A percentile compares a stretch with the other conserved stretches of the same genome.
These are phyloP conservation scores for Porogramme epimiltina DNA, from an alignment of 1,284 basidiomycete species.

Conservation along the genomic window DNA sequence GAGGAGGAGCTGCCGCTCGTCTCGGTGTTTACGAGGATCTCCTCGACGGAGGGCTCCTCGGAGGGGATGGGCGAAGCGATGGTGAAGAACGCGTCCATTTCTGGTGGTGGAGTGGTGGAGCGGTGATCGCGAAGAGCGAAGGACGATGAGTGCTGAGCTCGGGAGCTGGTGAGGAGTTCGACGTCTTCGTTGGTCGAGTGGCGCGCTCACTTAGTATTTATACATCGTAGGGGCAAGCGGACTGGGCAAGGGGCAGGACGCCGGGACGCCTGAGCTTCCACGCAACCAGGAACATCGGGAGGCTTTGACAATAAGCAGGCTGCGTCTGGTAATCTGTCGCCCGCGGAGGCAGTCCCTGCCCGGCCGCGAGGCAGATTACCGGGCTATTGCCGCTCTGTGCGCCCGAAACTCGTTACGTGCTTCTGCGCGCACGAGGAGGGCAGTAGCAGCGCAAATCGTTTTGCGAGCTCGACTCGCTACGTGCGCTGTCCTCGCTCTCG, in stretches of 20 bases:
- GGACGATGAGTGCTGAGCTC: conserved; percentile 2
- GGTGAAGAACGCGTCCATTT: conserved; percentile 25
- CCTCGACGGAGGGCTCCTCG: conserved; percentile 17
- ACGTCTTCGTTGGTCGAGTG: conserved; percentile 1
- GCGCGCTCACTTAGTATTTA: conserved; percentile 7
- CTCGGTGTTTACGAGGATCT: conserved; percentile 17
- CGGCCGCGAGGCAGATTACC: background rate
- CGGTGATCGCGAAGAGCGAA: conserved; percentile 4
- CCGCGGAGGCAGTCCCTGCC: background rate
- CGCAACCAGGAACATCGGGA: conserved; percentile 7
- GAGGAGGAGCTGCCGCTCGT: conserved; percentile 1
- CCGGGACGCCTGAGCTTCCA: background rate
- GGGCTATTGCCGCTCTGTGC: background rate
- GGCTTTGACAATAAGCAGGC: conserved; percentile 16
- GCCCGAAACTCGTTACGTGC: too few relatives aligned
- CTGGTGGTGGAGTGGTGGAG: background rate
- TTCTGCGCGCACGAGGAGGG: background rate
- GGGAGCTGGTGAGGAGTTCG: conserved; percentile 4
- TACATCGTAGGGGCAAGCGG: background rate
- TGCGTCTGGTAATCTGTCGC: background rate
- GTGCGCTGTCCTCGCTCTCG: background rate
- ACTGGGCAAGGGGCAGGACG: background rate
- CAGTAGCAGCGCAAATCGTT: background rate
- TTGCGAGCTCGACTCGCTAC: too few relatives aligned
- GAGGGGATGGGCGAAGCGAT: conserved; percentile 19